phyloP scores from a whole-genome alignment of 164 flowering plant species.

The Litsea cubeba region DNA sequence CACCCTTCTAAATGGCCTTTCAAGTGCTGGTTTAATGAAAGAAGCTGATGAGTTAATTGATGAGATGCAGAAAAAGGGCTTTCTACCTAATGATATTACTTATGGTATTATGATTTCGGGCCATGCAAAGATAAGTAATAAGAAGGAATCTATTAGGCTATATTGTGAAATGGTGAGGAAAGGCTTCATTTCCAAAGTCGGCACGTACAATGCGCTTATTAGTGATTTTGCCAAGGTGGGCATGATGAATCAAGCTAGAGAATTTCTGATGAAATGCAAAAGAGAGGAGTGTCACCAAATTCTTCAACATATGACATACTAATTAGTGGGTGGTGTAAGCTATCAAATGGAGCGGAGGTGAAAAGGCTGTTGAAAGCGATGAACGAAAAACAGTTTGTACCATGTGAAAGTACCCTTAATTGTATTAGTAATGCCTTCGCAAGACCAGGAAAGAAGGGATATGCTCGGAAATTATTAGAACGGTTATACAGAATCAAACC shows the following conservation, averaged over 20 bases:
- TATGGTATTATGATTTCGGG: constrained; percentile 64
- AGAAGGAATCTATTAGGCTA: constrained; percentile 53
- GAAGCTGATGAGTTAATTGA: constrained; percentile 46
- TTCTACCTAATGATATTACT: constrained; percentile 50
- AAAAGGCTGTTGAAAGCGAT: constrained; percentile 53
- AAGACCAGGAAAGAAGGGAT: constrained; percentile 39
- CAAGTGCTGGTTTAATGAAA: constrained; percentile 40
- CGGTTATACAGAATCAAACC: constrained; percentile 26
- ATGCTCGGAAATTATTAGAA: constrained; percentile 35
- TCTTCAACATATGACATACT: constrained; percentile 78
- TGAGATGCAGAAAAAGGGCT: constrained; percentile 55
- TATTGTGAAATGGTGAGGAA: constrained; percentile 83
- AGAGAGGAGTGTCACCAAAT: constrained; percentile 56
- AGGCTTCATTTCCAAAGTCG: constrained; percentile 65
- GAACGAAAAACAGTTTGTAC: constrained; percentile 50
- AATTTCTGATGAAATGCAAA: constrained; percentile 80
- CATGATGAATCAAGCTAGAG: constrained; percentile 79
- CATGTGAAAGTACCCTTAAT: constrained; percentile 43
- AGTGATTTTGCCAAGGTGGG: constrained; percentile 55
- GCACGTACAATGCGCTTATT: constrained; percentile 77
- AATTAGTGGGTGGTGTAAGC: constrained; percentile 71
- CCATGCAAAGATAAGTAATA: constrained; percentile 59
- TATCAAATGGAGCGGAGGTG: constrained; percentile 42
- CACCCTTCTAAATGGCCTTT: constrained; percentile 47
- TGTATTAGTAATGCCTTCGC: constrained; percentile 43